phyloP scores from a whole-genome alignment of 108 stramenopile species.

The Nitzschia sp. region DNA sequence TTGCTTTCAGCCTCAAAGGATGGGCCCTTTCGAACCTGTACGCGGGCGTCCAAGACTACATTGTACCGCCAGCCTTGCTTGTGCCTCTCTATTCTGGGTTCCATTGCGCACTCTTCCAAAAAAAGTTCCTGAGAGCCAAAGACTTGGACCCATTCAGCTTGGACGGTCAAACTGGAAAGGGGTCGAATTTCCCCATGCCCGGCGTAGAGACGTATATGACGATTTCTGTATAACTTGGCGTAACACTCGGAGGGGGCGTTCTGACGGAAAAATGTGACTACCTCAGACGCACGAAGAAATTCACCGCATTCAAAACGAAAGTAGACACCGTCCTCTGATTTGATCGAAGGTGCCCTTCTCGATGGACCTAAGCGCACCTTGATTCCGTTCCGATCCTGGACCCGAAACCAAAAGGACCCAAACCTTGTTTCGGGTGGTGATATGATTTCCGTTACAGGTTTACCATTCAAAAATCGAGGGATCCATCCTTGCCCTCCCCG shows the following conservation, averaged over 20 bases:
- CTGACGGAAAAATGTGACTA: slow-evolving; percentile 57
- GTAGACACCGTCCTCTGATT: slow-evolving; percentile 62
- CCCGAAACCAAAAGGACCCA: slow-evolving; percentile 89
- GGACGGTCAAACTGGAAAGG: slow-evolving; percentile 51
- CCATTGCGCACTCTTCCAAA: slow-evolving; percentile 68
- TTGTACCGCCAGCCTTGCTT: slow-evolving; percentile 76
- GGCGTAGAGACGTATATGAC: slow-evolving; percentile 41
- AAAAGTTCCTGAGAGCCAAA: slow-evolving; percentile 46
- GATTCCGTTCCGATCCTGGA: slow-evolving; percentile 56
- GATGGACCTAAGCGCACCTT: slow-evolving; percentile 82
- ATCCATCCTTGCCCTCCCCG: slow-evolving; percentile 85
- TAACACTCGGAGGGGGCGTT: slow-evolving; percentile 58
- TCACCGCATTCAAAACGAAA: slow-evolving; percentile 91
- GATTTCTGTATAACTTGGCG: slow-evolving; percentile 84
- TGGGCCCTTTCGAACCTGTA: slow-evolving; percentile 67
- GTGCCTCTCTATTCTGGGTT: slow-evolving; percentile 69
- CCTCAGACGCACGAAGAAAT: slow-evolving; percentile 81
- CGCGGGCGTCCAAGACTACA: slow-evolving; percentile 43
- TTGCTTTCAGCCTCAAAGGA: slow-evolving; percentile 58
- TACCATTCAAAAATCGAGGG: slow-evolving; percentile 52
- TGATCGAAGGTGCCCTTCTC: slow-evolving; percentile 60
- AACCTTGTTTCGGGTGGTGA: slow-evolving; percentile 59
- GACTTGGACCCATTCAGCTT: slow-evolving; percentile 86
- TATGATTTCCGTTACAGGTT: slow-evolving; percentile 22
- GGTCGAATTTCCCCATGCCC: slow-evolving; percentile 46